These are phyloP conservation scores for Rhizoclosmatium sp. DNA, from an alignment of 192 early-diverging fungal genomes.

Conservation along the genomic window DNA sequence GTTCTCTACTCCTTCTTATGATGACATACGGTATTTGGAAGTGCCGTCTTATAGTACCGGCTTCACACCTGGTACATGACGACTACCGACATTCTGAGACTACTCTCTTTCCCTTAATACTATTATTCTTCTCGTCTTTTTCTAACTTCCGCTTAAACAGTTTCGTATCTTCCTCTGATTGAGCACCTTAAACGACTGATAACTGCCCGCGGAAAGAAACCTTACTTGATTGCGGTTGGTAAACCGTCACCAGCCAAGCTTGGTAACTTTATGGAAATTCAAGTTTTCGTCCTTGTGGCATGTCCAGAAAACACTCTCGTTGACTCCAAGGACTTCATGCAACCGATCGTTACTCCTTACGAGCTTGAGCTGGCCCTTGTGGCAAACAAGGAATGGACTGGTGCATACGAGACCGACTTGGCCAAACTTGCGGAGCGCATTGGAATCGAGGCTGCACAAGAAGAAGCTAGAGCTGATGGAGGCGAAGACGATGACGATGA, in stretches of 20 bases:
- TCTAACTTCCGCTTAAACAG: conserved; percentile 42
- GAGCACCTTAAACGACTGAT: conserved; percentile 81
- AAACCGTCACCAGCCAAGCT: conserved; percentile 96
- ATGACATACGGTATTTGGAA: conserved; percentile 39
- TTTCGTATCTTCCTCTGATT: conserved; percentile 85
- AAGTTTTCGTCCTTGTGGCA: conserved; percentile 89
- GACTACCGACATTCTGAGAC: conserved; percentile 29
- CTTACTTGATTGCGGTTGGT: conserved; percentile 89
- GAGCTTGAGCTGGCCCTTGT: conserved; percentile 86
- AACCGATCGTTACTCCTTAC: conserved; percentile 92
- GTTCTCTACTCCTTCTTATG: conserved; percentile 12
- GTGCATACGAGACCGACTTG: conserved; percentile 54
- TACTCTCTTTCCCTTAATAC: neutral
- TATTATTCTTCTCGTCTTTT: neutral
- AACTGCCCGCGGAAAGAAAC: conserved; percentile 75
- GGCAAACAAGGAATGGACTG: conserved; percentile 45
- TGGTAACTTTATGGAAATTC: conserved; percentile 96
- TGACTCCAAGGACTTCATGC: conserved; percentile 89
- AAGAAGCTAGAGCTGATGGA: neutral
- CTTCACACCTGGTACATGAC: conserved; percentile 35
- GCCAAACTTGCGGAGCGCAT: conserved; percentile 40
- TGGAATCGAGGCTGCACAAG: conserved; percentile 26
- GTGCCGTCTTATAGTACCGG: conserved; percentile 31
- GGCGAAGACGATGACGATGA: conserved; percentile 64
- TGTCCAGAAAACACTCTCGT: conserved; percentile 96